phyloP scores from a whole-genome alignment of 768 basidiomycete species.

The Amanita fuliginea region DNA sequence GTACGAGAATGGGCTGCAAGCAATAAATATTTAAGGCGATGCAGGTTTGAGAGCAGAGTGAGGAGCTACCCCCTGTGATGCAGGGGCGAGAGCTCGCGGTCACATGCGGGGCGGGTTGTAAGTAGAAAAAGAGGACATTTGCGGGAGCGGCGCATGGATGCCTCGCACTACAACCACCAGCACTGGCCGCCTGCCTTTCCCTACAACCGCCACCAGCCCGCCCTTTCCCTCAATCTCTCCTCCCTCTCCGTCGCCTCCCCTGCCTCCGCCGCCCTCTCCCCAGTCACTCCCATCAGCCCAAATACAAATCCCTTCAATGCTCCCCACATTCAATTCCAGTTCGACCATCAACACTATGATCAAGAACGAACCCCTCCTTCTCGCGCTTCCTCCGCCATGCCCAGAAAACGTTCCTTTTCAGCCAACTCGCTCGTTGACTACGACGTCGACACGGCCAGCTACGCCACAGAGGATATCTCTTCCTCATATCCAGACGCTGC shows the following conservation, averaged over 20 bases:
- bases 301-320: slow-evolving; percentile 26
- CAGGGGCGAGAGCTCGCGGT: too few relatives aligned
- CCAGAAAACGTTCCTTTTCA: slow-evolving; percentile 60
- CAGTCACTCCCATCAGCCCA: slow-evolving; percentile 53
- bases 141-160: too few relatives aligned
- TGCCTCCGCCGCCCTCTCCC: slow-evolving; percentile 28
- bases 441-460: slow-evolving; percentile 24
- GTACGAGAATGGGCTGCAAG: too few relatives aligned
- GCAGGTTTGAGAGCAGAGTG: too few relatives aligned
- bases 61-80: too few relatives aligned
- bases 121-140: too few relatives aligned
- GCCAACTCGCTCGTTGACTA: slow-evolving; percentile 33
- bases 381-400: slow-evolving; percentile 35
- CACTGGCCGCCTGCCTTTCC: too few relatives aligned
- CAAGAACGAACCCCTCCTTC: slow-evolving; percentile 11
- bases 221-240: slow-evolving; percentile 58
- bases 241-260: slow-evolving; percentile 58
- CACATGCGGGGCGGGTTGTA: too few relatives aligned
- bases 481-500: slow-evolving; percentile 27
- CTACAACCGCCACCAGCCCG: background rate
- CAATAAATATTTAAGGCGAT: too few relatives aligned
- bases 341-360: slow-evolving; percentile 25
- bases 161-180: too few relatives aligned
- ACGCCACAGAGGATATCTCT: background rate
- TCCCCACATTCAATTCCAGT: slow-evolving; percentile 41